phyloP scores from a whole-genome alignment of 441 rosid species.

The Pelargonium fulgidum region DNA sequence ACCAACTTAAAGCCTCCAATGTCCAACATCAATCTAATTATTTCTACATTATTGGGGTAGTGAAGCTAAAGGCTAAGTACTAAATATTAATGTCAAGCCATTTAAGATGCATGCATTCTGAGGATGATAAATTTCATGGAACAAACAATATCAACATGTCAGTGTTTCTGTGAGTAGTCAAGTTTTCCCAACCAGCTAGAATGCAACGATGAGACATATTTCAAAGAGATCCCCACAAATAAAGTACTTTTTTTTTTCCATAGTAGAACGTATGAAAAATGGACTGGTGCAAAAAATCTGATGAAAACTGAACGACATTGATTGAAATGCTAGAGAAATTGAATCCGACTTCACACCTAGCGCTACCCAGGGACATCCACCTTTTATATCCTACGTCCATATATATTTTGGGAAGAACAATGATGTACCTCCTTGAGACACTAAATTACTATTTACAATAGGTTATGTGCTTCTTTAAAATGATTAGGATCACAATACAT shows the following conservation, averaged over 20 bases:
- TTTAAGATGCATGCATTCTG: neutral
- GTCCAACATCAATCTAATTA: too few species aligned
- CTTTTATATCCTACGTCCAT: neutral
- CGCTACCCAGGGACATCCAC: neutral
- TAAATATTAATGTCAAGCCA: neutral
- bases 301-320: neutral
- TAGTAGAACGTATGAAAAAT: neutral
- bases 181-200: neutral
- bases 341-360: neutral
- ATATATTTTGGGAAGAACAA: neutral
- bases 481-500: neutral
- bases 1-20: too few species aligned
- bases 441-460: neutral
- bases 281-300: neutral
- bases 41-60: neutral
- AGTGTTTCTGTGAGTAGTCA: neutral
- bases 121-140: neutral
- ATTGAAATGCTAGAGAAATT: neutral
- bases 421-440: neutral
- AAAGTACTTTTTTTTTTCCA: neutral
- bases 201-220: neutral
- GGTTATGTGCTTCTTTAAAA: neutral
- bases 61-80: neutral
- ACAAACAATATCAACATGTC: neutral
- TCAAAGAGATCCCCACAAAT: neutral